phyloP scores from a whole-genome alignment of 2,329 filamentous ascomycete species.

The Aspergillaceae sp. region DNA sequence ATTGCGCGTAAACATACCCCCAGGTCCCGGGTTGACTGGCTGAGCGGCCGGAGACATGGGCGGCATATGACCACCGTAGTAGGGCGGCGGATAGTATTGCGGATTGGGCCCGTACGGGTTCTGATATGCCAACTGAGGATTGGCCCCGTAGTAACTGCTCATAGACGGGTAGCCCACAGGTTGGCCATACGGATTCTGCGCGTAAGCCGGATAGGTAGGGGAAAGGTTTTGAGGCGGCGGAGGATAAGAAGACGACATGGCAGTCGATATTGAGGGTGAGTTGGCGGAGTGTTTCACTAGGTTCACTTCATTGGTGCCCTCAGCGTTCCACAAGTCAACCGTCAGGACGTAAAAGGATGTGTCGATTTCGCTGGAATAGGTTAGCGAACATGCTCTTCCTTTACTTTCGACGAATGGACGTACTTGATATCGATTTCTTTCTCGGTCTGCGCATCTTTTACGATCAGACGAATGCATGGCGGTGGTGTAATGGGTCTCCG shows the following conservation, averaged over 20 bases:
- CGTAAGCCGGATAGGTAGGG: conserved; percentile 28
- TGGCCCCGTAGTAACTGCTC: conserved; percentile 28
- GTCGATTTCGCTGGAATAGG: conserved; percentile 54
- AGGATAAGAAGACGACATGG: conserved; percentile 67
- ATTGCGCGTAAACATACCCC: conserved; percentile 88
- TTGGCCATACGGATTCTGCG: conserved; percentile 34
- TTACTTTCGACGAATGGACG: conserved; percentile 19
- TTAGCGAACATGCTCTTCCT: conserved; percentile 6
- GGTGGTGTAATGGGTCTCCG: conserved; percentile 92
- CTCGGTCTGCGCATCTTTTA: conserved; percentile 64
- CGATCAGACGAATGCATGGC: conserved; percentile 76
- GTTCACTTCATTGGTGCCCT: conserved; percentile 56
- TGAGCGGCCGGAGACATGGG: conserved; percentile 30
- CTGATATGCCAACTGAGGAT: conserved; percentile 25
- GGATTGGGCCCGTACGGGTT: conserved; percentile 25
- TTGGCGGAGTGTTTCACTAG: conserved; percentile 57
- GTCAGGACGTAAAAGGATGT: conserved; percentile 60
- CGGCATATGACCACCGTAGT: conserved; percentile 28
- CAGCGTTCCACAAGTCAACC: conserved; percentile 60
- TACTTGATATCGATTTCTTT: conserved; percentile 80
- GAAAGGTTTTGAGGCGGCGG: conserved; percentile 29
- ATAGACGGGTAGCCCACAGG: conserved; percentile 28
- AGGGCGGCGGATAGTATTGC: conserved; percentile 24
- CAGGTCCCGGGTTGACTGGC: conserved; percentile 42
- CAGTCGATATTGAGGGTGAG: conserved; percentile 71